Evolutionary conservation across 306 rosid genomes (phyloP).

Genomic region (Rosa multiflora): DNA sequence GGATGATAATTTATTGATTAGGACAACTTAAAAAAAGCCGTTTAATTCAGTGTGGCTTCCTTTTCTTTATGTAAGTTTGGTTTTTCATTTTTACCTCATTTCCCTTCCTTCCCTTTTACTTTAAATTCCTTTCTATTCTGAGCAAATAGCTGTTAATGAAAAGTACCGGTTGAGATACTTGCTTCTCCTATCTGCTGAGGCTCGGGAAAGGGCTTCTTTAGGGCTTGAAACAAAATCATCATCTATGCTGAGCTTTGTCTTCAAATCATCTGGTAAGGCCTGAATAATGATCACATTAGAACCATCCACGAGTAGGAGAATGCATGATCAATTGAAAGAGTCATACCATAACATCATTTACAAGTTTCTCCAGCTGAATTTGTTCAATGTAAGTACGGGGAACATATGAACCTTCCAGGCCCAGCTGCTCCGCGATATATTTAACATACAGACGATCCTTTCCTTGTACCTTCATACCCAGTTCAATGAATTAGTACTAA

Average conservation of each 20-base stretch:
- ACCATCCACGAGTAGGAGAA: constrained; percentile 23
- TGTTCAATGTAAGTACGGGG: constrained; percentile 98
- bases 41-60: not conserved
- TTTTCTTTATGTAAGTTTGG: not conserved
- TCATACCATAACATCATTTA: constrained; percentile 96
- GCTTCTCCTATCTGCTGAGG: constrained; percentile 88
- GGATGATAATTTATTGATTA: not conserved
- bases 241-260: constrained; percentile 81
- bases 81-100: not conserved
- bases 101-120: constrained; percentile 2
- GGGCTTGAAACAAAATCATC: constrained; percentile 86
- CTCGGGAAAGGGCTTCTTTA: constrained; percentile 96
- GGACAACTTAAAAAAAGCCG: not conserved
- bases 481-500: constrained; percentile 27
- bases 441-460: constrained; percentile 72
- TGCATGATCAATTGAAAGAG: constrained; percentile 12
- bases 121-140: not conserved
- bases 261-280: constrained; percentile 97
- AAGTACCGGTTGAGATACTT: constrained; percentile 78
- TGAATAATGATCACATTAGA: constrained; percentile 51
- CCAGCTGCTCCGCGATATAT: constrained; percentile 69
- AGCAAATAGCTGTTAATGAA: constrained; percentile 9
- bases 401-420: constrained; percentile 83
- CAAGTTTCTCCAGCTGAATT: constrained; percentile 96
- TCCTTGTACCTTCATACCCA: constrained; percentile 86